Percentiles rank a stretch among this genome's conserved stretches.
phyloP scores from a whole-genome alignment of 176 grass and related monocot species.

The Musa schizocarpa region DNA sequence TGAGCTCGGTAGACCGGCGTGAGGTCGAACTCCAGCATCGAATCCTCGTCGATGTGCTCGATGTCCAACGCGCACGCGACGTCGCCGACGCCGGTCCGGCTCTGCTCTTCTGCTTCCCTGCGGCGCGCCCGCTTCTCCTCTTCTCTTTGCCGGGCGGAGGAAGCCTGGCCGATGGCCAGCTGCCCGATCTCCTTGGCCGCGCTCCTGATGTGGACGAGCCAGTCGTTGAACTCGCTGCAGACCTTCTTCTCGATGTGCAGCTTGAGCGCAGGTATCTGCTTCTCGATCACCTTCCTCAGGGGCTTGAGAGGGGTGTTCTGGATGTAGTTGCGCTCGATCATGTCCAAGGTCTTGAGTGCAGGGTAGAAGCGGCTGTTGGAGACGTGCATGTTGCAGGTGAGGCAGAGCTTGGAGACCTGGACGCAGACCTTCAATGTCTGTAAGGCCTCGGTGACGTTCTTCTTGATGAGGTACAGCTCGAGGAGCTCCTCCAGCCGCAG shows the following conservation, averaged over 20 bases:
- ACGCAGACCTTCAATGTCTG: constrained; percentile 46
- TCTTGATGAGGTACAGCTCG: constrained; percentile 37
- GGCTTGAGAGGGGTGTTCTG: constrained; percentile 51
- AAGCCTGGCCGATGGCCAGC: constrained; percentile 46
- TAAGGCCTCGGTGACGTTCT: constrained; percentile 43
- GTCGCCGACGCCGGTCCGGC: constrained; percentile 33
- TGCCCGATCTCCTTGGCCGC: constrained; percentile 52
- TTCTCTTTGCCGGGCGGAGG: constrained; percentile 36
- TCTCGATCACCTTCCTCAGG: constrained; percentile 45
- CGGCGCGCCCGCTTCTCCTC: constrained; percentile 42
- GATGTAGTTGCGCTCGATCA: constrained; percentile 53
- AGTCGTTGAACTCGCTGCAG: constrained; percentile 67
- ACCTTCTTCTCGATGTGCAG: constrained; percentile 67
- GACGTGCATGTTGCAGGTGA: constrained; percentile 45
- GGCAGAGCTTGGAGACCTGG: constrained; percentile 40
- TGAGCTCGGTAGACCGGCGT: constrained; percentile 55
- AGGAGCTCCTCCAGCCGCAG: constrained; percentile 47
- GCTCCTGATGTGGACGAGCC: constrained; percentile 69
- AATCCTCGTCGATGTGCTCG: constrained; percentile 44
- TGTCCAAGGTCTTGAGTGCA: constrained; percentile 57
- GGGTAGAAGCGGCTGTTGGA: constrained; percentile 32
- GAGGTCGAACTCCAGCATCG: constrained; percentile 50
- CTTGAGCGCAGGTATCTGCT: constrained; percentile 56
- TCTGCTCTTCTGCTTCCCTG: constrained; percentile 55
- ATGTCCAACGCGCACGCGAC: constrained; percentile 49